Evolutionary conservation across 805 yeast genomes (phyloP).

Genomic region (Nakazawaea ishiwadae): DNA sequence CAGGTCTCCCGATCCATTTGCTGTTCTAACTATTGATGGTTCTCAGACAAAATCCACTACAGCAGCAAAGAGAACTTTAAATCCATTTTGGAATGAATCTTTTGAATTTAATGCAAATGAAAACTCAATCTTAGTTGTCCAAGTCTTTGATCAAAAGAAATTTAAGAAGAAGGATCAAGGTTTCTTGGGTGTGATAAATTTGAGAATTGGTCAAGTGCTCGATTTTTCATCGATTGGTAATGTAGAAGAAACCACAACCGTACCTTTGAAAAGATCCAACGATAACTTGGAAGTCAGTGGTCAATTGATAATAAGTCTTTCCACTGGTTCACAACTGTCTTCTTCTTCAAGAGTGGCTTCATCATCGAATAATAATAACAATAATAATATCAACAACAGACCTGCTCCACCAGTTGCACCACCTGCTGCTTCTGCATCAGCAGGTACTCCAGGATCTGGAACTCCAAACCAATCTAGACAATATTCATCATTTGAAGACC

Average conservation of each 20-base stretch:
- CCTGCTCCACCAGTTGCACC: slow-evolving; percentile 18
- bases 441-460: slow-evolving; percentile 14
- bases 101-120: slow-evolving; percentile 73
- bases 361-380: slow-evolving; percentile 14
- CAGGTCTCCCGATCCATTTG: slow-evolving; percentile 96
- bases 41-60: slow-evolving; percentile 93
- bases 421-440: slow-evolving; percentile 20
- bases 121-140: slow-evolving; percentile 82
- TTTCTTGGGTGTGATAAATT: slow-evolving; percentile 91
- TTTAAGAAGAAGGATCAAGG: slow-evolving; percentile 99
- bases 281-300: slow-evolving; percentile 94
- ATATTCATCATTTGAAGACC: slow-evolving; percentile 94
- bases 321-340: slow-evolving; percentile 23
- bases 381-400: slow-evolving; percentile 19
- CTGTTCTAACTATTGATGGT: slow-evolving; percentile 96
- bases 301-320: slow-evolving; percentile 72
- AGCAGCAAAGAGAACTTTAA: slow-evolving; percentile 87
- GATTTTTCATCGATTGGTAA: slow-evolving; percentile 43
- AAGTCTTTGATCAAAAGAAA: slow-evolving; percentile 95
- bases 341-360: neutral
- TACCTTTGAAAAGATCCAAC: slow-evolving; percentile 87
- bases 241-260: slow-evolving; percentile 82
- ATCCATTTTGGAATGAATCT: slow-evolving; percentile 97
- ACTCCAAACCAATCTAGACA: slow-evolving; percentile 40
- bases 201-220: slow-evolving; percentile 83